phyloP scores from a whole-genome alignment of 192 early-diverging fungal genomes.

The Spizellomyces sp. region DNA sequence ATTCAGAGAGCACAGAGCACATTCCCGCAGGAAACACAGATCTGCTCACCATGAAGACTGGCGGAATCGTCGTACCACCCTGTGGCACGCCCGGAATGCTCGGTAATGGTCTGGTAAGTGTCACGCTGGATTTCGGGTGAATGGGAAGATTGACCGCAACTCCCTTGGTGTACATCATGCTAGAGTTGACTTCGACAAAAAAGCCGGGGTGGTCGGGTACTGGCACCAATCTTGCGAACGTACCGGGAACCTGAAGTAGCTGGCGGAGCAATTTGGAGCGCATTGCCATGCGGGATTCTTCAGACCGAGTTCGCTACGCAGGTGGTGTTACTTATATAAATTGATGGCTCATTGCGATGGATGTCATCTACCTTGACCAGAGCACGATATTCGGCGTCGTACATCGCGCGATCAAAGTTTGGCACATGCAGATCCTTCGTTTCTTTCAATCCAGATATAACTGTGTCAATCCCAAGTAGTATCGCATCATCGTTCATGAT shows the following conservation, averaged over 20 bases:
- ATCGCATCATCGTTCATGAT: slow-evolving; percentile 55
- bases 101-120: slow-evolving; percentile 52
- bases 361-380: slow-evolving; percentile 36
- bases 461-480: slow-evolving; percentile 45
- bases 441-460: slow-evolving; percentile 44
- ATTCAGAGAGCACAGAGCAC: slow-evolving; percentile 8
- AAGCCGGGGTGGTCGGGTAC: slow-evolving; percentile 54
- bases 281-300: slow-evolving; percentile 51
- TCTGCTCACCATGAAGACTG: slow-evolving; percentile 52
- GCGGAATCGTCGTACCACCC: slow-evolving; percentile 55
- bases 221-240: slow-evolving; percentile 45
- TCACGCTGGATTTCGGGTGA: slow-evolving; percentile 57
- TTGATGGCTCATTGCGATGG: neutral
- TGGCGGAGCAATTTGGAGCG: slow-evolving; percentile 51
- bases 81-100: slow-evolving; percentile 57
- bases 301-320: slow-evolving; percentile 16
- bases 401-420: slow-evolving; percentile 36
- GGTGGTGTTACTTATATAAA: neutral
- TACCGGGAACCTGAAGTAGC: slow-evolving; percentile 52
- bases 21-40: neutral
- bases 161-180: slow-evolving; percentile 51
- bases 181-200: slow-evolving; percentile 50
- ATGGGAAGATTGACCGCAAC: slow-evolving; percentile 56
- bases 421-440: slow-evolving; percentile 36
- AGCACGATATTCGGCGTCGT: slow-evolving; percentile 37